Evolutionary conservation across 1,284 basidiomycete genomes (phyloP).

Genomic region (Psilocybe mexicana): DNA sequence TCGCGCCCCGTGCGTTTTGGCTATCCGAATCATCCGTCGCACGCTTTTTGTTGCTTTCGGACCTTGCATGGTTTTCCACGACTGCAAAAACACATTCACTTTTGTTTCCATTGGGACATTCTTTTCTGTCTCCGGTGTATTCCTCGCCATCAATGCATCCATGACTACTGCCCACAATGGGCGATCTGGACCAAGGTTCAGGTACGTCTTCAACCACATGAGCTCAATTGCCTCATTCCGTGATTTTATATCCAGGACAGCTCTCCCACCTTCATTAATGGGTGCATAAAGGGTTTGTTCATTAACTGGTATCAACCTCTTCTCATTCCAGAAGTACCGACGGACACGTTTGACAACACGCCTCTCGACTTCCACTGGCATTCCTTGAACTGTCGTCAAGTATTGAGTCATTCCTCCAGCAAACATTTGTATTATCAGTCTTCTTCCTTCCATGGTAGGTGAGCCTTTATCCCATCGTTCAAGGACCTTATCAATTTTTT

Average conservation of each 20-base stretch:
- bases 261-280: constrained; percentile 20
- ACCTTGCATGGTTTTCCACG: neutral
- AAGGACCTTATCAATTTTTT: constrained; percentile 21
- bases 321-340: neutral
- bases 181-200: neutral
- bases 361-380: constrained; percentile 27
- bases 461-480: constrained; percentile 22
- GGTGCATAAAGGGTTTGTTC: constrained; percentile 18
- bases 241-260: constrained; percentile 22
- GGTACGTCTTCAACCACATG: neutral
- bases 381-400: constrained; percentile 31
- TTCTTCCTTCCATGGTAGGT: constrained; percentile 25
- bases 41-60: neutral
- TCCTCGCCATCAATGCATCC: neutral
- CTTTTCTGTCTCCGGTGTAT: neutral
- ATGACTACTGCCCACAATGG: neutral
- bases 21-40: neutral
- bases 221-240: constrained; percentile 27
- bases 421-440: constrained; percentile 27
- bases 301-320: constrained; percentile 27
- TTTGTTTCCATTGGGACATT: neutral
- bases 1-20: neutral
- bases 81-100: neutral
- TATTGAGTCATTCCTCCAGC: constrained; percentile 30
- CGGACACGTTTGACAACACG: constrained; percentile 20